These are phyloP conservation scores for Corynascus novoguineensis DNA, from an alignment of 495 filamentous ascomycete genomes.

Conservation along the genomic window DNA sequence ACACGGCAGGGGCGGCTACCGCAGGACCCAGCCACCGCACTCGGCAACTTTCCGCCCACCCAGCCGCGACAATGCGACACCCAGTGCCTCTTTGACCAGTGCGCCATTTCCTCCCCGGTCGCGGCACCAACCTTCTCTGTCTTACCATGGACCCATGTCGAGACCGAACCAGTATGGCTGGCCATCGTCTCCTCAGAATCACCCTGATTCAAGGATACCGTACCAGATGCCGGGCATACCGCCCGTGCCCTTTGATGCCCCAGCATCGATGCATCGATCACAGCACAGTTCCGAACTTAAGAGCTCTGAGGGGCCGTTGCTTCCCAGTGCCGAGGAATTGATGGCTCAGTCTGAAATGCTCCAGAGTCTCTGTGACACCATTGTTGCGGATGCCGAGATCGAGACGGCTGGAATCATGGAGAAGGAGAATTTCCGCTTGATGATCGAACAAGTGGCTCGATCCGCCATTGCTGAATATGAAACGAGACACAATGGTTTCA, in stretches of 20 bases:
- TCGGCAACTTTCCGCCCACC: constrained; percentile 25
- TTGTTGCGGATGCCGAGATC: constrained; percentile 45
- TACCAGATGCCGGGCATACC: not conserved
- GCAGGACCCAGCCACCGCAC: constrained; percentile 18
- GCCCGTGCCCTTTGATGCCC: constrained; percentile 14
- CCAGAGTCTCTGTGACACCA: constrained; percentile 37
- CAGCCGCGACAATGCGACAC: constrained; percentile 12
- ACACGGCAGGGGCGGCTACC: constrained; percentile 16
- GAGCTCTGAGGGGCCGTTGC: constrained; percentile 15
- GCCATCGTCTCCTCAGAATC: constrained; percentile 18
- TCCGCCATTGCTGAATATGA: constrained; percentile 50
- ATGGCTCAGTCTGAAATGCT: constrained; percentile 42
- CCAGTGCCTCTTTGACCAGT: constrained; percentile 4
- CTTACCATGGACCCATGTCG: constrained; percentile 26
- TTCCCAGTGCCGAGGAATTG: constrained; percentile 32
- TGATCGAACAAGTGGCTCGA: constrained; percentile 53
- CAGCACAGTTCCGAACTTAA: constrained; percentile 14
- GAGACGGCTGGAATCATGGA: constrained; percentile 47
- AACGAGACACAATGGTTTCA: constrained; percentile 25
- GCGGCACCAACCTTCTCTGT: constrained; percentile 29
- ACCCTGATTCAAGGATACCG: constrained; percentile 5
- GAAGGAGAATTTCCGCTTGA: constrained; percentile 57
- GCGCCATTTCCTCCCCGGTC: constrained; percentile 10
- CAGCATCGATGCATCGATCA: constrained; percentile 13
- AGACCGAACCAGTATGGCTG: constrained; percentile 18